Evolutionary conservation across 768 basidiomycete genomes (phyloP), one percentile per base, ranked within the genome.

Genomic region (Mycena polygramma): DNA sequence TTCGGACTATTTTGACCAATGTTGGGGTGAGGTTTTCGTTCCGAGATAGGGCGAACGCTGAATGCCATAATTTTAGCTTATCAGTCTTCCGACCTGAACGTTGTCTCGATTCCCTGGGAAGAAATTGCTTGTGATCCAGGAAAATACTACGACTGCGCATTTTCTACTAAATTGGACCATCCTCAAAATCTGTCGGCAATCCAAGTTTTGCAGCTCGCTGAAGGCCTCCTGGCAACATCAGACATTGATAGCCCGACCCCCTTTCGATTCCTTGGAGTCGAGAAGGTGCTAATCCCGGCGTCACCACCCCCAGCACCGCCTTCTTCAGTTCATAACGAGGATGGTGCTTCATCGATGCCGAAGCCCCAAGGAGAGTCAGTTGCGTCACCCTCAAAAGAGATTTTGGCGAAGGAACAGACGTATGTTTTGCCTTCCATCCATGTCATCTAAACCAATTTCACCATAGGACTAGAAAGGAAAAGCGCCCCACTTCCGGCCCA

Each of bases 101-200:
- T 41, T 10, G 15, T 49, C 13, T 48, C 19, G 9, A 46, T 64
- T 15, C 63, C 63, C 4, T 64, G 54, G 63, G 54, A 55, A 14
- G 53, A 30, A 2, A 48, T 64, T 26, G n/a, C n/a, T 7, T 17
- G 15, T 4, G 22, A 55, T 26, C 63, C 63, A 4, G 43, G 17
- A 14, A 35, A 63, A 10, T 57, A 64, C n/a, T 64, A 43, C 17
- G 35, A 61, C 35, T 46, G 24, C 6, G 17, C 43, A 15, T 62
- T 62, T 24, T 43, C 63, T 4, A 46, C 15, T 15, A 64, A 41
- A 14, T 36, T 64, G 52, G 53, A 53, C 36, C 63, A 64, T 19
- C 63, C 63, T 8, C 63, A 64, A 20, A 64, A 64, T 45, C 14
- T 64, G 22, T 64, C 63, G 4, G 55, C 51, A 4, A 24, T 64